A percentile compares a stretch with the other conserved stretches of the same genome.
These are phyloP conservation scores for Sugiyamaella smithiae DNA, from an alignment of 805 yeast species.

Conservation along the genomic window DNA sequence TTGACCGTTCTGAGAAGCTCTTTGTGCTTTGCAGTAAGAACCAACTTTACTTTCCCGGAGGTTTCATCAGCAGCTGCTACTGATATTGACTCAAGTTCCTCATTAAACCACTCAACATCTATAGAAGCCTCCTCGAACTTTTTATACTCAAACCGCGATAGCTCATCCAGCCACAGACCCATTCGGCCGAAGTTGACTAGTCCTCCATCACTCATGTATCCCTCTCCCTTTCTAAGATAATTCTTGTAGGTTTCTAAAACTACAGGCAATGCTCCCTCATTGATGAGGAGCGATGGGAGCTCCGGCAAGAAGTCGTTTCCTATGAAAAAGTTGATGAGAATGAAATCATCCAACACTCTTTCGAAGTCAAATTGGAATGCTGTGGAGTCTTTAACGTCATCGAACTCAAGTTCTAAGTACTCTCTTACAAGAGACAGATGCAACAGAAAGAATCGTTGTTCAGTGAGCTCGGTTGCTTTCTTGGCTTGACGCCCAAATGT, in stretches of 20 bases:
- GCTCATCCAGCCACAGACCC: conserved; percentile 67
- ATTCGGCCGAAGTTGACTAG: conserved; percentile 71
- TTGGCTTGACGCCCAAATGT: conserved; percentile 60
- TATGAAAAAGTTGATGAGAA: conserved; percentile 86
- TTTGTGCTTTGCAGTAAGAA: conserved; percentile 56
- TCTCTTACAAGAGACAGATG: conserved; percentile 89
- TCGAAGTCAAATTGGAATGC: conserved; percentile 78
- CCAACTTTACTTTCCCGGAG: conserved; percentile 63
- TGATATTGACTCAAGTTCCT: conserved; percentile 56
- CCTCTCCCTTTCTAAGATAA: conserved; percentile 68
- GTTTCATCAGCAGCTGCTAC: conserved; percentile 36
- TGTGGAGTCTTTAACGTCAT: conserved; percentile 60
- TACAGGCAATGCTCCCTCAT: conserved; percentile 96
- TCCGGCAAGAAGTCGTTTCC: conserved; percentile 98
- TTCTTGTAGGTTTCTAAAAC: conserved; percentile 84
- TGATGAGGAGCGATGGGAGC: conserved; percentile 87
- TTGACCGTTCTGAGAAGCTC: conserved; percentile 51
- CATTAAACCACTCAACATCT: conserved; percentile 89
- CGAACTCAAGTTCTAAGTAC: conserved; percentile 82
- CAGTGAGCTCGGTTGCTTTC: conserved; percentile 51
- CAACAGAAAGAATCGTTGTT: conserved; percentile 76
- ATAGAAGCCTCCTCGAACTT: conserved; percentile 78
- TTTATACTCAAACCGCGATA: conserved; percentile 78
- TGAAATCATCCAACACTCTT: conserved; percentile 85
- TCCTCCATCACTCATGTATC: conserved; percentile 83